Conservation (phyloP, 1,284 basidiomycete genomes). For the Ceratobasidium sp. region DNA sequence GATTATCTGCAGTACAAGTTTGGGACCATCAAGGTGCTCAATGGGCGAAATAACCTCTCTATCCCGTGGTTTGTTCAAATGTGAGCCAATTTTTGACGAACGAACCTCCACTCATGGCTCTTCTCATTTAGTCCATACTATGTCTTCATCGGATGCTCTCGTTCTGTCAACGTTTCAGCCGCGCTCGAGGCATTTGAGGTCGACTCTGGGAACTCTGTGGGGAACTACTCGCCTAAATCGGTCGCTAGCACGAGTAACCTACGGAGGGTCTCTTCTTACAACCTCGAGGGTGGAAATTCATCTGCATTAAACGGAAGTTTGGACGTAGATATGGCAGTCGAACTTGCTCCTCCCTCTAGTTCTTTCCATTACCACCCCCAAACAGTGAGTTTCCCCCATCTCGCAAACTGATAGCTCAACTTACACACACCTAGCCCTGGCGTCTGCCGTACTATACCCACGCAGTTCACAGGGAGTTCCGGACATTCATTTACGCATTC, state of each 20-base stretch:
- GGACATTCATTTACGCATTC: slow-evolving; percentile 78
- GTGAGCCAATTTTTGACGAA: slow-evolving; percentile 55
- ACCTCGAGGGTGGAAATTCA: slow-evolving; percentile 53
- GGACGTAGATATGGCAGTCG: slow-evolving; percentile 58
- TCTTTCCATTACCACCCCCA: slow-evolving; percentile 81
- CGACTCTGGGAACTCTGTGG: slow-evolving; percentile 74
- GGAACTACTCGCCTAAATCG: slow-evolving; percentile 61
- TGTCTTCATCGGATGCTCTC: slow-evolving; percentile 80
- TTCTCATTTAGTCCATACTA: slow-evolving; percentile 67
- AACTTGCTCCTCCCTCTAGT: slow-evolving; percentile 69
- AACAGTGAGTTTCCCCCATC: slow-evolving; percentile 57
- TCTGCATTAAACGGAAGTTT: slow-evolving; percentile 54
- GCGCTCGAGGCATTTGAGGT: slow-evolving; percentile 74
- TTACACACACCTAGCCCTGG: slow-evolving; percentile 62
- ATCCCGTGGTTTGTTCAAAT: slow-evolving; percentile 76
- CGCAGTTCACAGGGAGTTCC: slow-evolving; percentile 78
- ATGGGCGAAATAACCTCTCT: slow-evolving; percentile 78
- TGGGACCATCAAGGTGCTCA: slow-evolving; percentile 78
- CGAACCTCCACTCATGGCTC: slow-evolving; percentile 21
- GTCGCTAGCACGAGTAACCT: slow-evolving; percentile 46
- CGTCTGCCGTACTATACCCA: slow-evolving; percentile 82
- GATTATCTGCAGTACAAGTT: slow-evolving; percentile 86
- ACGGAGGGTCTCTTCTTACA: slow-evolving; percentile 52
- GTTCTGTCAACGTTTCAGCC: slow-evolving; percentile 69
- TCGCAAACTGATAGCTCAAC: slow-evolving; percentile 30